Evolutionary conservation across 2,329 filamentous ascomycete species (phyloP), one percentile per base, ranked within the genome.

Genomic region (Calonectria pteridis): DNA sequence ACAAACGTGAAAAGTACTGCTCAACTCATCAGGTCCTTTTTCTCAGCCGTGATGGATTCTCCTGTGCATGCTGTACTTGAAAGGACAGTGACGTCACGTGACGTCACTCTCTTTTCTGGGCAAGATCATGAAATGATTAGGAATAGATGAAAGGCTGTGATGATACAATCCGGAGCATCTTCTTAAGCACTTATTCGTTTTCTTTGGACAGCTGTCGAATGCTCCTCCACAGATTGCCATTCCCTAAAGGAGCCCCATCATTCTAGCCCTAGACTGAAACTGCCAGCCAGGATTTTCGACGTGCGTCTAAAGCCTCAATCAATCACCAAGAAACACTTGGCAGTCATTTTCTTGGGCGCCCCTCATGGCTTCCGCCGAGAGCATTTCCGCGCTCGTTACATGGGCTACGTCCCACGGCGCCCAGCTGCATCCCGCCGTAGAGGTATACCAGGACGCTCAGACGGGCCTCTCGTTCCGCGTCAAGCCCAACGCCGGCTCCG

Each of bases 401-500:
- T 92, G 91, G 91, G 87, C 87, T 6, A 79, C 76, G 29, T 77
- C 80, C 1, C 83, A 88, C 71, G 87, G 88, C 9, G 89, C 87
- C 16, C 72, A 72, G 6, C 83, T 93, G 31, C 87, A 92, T 76
- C 85, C 86, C 0, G 82, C 84, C 0, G 84, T 92, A 31, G 87
- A 91, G 72, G 83, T 93, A 63, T 89, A 89, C 79, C 78, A 87
- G 2, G 88, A 91, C 74, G 77, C 85, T 2, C 71, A 82, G 14
- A 91, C 88, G 2, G 88, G 89, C 62, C 86, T 89, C 49, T 92
- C 90, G 2, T 88, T 93, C 76, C 87, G 88, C 40, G 88, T 90
- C 76, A 86, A 83, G 59, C 81, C 83, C 43, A 76, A 77, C 16
- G 80, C 81, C 33, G 46, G 74, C 31, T 66, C 67, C 1, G 75